phyloP scores from a whole-genome alignment of 129 eudicot species.

The Flaveria trinervia region DNA sequence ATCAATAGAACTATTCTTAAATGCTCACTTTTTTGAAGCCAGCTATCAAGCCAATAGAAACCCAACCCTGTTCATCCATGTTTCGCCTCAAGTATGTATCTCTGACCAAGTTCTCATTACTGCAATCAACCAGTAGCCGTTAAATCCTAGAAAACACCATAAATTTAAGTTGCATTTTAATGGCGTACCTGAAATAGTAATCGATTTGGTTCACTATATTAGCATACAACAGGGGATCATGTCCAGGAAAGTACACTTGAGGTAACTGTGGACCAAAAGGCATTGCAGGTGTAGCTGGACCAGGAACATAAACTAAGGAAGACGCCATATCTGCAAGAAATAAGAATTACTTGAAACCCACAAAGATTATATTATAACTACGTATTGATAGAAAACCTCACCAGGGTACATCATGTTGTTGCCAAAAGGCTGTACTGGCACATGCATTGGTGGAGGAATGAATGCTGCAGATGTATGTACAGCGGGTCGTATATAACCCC shows the following conservation, averaged over 20 bases:
- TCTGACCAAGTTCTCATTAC: conserved; percentile 78
- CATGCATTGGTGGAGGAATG: conserved; percentile 51
- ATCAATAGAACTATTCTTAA: conserved; percentile 4
- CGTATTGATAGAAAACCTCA: conserved; percentile 34
- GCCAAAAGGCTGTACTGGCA: conserved; percentile 54
- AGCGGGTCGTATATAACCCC: conserved; percentile 56
- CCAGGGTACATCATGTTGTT: conserved; percentile 71
- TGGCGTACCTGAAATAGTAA: conserved; percentile 76
- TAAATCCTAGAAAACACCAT: conserved; percentile 2
- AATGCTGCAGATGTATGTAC: conserved; percentile 47
- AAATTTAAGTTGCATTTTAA: conserved; percentile 5
- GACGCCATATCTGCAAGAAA: conserved; percentile 49
- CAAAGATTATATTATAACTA: conserved; percentile 11
- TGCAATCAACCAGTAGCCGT: conserved; percentile 38
- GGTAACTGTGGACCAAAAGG: conserved; percentile 59
- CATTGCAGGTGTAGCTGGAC: conserved; percentile 45
- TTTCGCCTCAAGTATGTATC: conserved; percentile 71
- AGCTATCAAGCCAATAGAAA: conserved; percentile 68
- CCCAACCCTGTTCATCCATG: conserved; percentile 97
- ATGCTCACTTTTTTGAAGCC: conserved; percentile 70
- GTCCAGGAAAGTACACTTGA: conserved; percentile 44
- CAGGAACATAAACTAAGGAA: conserved; percentile 47
- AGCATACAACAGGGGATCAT: conserved; percentile 55
- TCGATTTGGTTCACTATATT: conserved; percentile 76
- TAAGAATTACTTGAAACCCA: conserved; percentile 23